Evolutionary conservation across 208 protist genomes (phyloP).

Genomic region (Leishmania turanica): DNA sequence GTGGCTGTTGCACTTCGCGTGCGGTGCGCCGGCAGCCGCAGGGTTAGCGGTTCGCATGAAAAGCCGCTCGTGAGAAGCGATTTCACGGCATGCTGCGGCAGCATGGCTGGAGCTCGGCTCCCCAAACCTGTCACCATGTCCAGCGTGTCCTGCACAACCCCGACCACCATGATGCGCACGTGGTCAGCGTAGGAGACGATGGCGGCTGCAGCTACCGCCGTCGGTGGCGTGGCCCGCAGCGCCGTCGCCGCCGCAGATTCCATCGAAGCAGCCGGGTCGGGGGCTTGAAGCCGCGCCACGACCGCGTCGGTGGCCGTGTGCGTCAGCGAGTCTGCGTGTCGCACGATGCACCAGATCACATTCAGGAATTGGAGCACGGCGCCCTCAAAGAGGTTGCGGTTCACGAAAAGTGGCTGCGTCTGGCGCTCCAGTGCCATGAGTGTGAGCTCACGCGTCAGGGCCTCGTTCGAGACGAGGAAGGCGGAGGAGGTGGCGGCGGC

Average conservation of each 20-base stretch:
- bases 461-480: background rate
- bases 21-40: slow-evolving; percentile 13
- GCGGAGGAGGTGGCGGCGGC: background rate
- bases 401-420: slow-evolving; percentile 47
- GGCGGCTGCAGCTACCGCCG: background rate
- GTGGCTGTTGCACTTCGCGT: background rate
- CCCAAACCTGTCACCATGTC: slow-evolving; percentile 28
- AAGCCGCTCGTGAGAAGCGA: slow-evolving; percentile 56
- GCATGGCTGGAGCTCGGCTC: background rate
- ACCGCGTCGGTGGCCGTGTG: slow-evolving; percentile 54
- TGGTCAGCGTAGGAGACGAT: slow-evolving; percentile 59
- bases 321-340: slow-evolving; percentile 64
- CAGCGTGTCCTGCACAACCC: slow-evolving; percentile 57
- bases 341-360: slow-evolving; percentile 44
- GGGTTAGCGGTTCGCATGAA: slow-evolving; percentile 45
- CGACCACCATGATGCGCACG: slow-evolving; percentile 51
- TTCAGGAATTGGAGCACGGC: slow-evolving; percentile 77
- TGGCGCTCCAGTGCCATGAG: slow-evolving; percentile 33
- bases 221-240: background rate
- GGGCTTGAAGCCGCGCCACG: slow-evolving; percentile 17
- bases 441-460: slow-evolving; percentile 15
- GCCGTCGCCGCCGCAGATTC: background rate
- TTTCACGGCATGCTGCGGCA: slow-evolving; percentile 40
- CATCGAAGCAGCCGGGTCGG: slow-evolving; percentile 4
- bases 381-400: slow-evolving; percentile 58